Evolutionary conservation across 2,329 filamentous ascomycete genomes (phyloP).

Genomic region (Xylariaceae sp.): DNA sequence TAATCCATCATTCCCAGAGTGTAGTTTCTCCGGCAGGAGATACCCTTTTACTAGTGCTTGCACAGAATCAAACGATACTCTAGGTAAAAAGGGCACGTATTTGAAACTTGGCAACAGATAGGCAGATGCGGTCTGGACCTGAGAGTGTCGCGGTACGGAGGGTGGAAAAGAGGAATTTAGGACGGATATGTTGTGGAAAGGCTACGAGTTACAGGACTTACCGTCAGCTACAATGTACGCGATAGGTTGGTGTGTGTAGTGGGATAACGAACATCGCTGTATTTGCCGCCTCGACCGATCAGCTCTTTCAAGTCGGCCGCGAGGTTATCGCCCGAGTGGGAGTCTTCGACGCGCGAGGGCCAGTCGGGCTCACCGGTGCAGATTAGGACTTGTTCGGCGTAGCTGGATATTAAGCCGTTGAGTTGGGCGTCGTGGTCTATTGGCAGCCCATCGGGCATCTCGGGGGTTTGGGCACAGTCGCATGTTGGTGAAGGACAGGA

Average conservation of each 20-base stretch:
- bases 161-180: conserved; percentile 74
- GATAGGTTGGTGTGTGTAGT: neutral
- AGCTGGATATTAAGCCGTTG: conserved; percentile 73
- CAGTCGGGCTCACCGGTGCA: conserved; percentile 80
- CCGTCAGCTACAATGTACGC: conserved; percentile 29
- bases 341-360: conserved; percentile 81
- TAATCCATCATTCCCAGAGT: conserved; percentile 59
- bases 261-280: conserved; percentile 59
- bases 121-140: conserved; percentile 58
- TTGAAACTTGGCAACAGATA: conserved; percentile 83
- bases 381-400: conserved; percentile 79
- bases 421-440: conserved; percentile 72
- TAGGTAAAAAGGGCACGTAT: conserved; percentile 70
- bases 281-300: conserved; percentile 63
- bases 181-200: conserved; percentile 77
- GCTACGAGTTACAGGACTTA: conserved; percentile 49
- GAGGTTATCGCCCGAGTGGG: conserved; percentile 64
- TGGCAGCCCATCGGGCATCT: conserved; percentile 63
- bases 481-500: conserved; percentile 76
- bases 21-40: conserved; percentile 61
- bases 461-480: conserved; percentile 65
- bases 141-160: conserved; percentile 43
- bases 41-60: conserved; percentile 62
- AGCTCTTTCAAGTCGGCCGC: conserved; percentile 70
- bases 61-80: conserved; percentile 54